These are phyloP conservation scores for Fusarium equiseti DNA, from an alignment of 2,329 filamentous ascomycete species.

Conservation along the genomic window DNA sequence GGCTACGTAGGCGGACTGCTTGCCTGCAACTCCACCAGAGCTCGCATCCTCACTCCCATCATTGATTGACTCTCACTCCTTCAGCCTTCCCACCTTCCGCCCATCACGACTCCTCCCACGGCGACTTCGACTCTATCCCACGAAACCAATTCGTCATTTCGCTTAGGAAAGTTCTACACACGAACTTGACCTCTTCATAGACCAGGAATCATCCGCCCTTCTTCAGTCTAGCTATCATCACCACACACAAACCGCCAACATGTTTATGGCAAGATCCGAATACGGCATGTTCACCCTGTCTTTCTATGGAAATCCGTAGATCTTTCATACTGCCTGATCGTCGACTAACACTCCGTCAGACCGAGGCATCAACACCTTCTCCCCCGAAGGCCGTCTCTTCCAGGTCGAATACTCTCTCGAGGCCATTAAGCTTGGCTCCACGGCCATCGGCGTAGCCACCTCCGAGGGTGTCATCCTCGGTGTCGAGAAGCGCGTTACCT, in stretches of 20 bases:
- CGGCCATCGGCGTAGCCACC: conserved; percentile 97
- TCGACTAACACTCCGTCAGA: conserved; percentile 66
- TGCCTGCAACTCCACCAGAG: conserved; percentile 52
- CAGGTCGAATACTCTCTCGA: conserved; percentile 99
- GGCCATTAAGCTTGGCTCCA: conserved; percentile 99
- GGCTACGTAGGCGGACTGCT: conserved; percentile 56
- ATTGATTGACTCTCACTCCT: conserved; percentile 27
- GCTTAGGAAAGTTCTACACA: background rate
- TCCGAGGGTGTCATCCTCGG: conserved; percentile 95
- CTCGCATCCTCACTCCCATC: conserved; percentile 42
- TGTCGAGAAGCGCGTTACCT: conserved; percentile 99
- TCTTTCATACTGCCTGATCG: background rate
- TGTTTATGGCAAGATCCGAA: conserved; percentile 99
- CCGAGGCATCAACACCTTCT: conserved; percentile 99
- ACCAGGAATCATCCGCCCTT: conserved; percentile 18
- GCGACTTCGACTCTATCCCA: background rate
- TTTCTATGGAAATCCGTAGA: conserved; percentile 26
- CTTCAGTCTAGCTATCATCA: conserved; percentile 25
- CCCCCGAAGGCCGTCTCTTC: conserved; percentile 98
- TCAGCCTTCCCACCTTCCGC: conserved; percentile 24
- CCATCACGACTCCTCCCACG: conserved; percentile 1
- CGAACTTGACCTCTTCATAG: conserved; percentile 6
- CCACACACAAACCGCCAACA: conserved; percentile 65
- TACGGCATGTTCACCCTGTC: conserved; percentile 78
- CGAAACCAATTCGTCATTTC: background rate